A percentile compares a stretch with the other conserved stretches of the same genome.
Conservation (phyloP, 768 basidiomycete species). For the Russula ochroleuca region DNA sequence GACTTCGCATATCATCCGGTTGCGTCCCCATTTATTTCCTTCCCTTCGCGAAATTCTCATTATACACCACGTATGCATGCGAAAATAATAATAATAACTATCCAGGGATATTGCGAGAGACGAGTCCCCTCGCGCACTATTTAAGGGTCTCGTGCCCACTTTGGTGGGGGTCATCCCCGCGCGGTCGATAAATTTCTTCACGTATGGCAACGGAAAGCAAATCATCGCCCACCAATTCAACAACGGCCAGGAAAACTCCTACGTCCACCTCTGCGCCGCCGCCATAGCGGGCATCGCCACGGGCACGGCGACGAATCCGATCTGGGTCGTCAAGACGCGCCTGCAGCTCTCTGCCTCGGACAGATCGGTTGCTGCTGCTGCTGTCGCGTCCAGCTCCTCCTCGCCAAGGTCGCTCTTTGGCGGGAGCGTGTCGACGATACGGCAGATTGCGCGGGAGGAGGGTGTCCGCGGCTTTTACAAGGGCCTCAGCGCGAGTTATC, state of each 20-base stretch:
- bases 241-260: conserved; percentile 71
- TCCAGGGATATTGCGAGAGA: conserved; percentile 78
- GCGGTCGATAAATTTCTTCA: conserved; percentile 95
- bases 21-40: conserved; percentile 25
- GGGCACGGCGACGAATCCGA: conserved; percentile 90
- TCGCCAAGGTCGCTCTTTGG: conserved; percentile 39
- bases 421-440: conserved; percentile 58
- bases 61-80: background rate
- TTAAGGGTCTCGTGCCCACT: conserved; percentile 92
- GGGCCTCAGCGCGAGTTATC: conserved; percentile 89
- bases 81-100: background rate
- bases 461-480: conserved; percentile 90
- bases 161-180: conserved; percentile 94
- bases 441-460: conserved; percentile 71
- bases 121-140: conserved; percentile 85
- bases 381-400: background rate
- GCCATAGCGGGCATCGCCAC: conserved; percentile 84
- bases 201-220: conserved; percentile 95
- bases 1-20: conserved; percentile 88
- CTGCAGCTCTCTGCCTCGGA: conserved; percentile 62
- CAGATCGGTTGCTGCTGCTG: background rate
- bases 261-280: conserved; percentile 82
- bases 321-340: conserved; percentile 99
- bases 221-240: conserved; percentile 82
- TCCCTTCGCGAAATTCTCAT: background rate